A percentile compares a stretch with the other conserved stretches of the same genome.
phyloP scores from a whole-genome alignment of 805 yeast species.

The Nakazawaea wickerhamii region DNA sequence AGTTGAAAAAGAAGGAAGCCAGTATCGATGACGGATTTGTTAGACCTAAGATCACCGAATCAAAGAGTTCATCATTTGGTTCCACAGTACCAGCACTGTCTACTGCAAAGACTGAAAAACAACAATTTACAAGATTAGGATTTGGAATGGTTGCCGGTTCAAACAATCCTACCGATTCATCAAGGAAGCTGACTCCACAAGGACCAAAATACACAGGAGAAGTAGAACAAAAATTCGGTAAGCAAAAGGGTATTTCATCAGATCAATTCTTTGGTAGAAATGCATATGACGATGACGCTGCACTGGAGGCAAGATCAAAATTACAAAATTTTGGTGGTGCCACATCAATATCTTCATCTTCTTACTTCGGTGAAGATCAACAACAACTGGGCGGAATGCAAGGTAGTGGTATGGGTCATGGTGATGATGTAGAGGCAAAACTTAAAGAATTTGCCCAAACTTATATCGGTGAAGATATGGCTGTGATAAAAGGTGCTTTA shows the following conservation, averaged over 20 bases:
- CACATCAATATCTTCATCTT: constrained; percentile 82
- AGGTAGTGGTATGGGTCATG: constrained; percentile 22
- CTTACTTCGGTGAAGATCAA: constrained; percentile 84
- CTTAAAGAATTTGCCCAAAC: constrained; percentile 58
- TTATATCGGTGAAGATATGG: constrained; percentile 79
- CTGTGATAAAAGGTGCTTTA: constrained; percentile 81
- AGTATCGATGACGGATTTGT: background rate
- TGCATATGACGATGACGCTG: constrained; percentile 68
- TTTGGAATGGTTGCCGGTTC: constrained; percentile 80
- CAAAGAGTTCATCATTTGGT: constrained; percentile 14
- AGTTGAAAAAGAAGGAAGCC: constrained; percentile 11
- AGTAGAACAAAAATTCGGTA: constrained; percentile 72
- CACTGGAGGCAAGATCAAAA: constrained; percentile 76
- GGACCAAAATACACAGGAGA: constrained; percentile 69
- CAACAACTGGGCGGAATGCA: constrained; percentile 22
- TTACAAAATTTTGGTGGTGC: constrained; percentile 81
- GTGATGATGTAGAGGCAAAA: constrained; percentile 46
- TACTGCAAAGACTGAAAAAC: constrained; percentile 36
- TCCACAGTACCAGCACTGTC: constrained; percentile 18
- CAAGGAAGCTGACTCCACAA: constrained; percentile 34
- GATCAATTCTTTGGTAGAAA: constrained; percentile 93
- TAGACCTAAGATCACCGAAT: constrained; percentile 12
- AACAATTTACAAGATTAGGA: constrained; percentile 75
- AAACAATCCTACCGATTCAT: constrained; percentile 32
- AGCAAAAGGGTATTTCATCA: constrained; percentile 91